Evolutionary conservation across 805 yeast species (phyloP).

Genomic region (Pachysolen tannophilus): DNA sequence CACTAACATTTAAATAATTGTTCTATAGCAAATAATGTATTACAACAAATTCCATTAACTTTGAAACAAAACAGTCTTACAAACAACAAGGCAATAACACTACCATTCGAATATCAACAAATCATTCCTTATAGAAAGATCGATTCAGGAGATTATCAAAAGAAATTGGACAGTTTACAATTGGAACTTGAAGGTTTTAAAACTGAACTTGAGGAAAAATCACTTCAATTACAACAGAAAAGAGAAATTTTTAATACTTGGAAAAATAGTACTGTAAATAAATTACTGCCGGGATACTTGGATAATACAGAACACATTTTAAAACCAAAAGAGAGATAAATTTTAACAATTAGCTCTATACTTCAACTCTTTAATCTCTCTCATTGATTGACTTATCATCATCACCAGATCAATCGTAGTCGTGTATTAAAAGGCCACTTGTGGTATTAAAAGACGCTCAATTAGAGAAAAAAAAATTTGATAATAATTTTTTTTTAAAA

Average conservation of each 20-base stretch:
- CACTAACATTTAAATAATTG: too few species aligned
- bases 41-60: constrained; percentile 8
- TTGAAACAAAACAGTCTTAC: constrained; percentile 7
- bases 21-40: constrained; percentile 2
- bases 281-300: not conserved
- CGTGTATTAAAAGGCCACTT: too few species aligned
- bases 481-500: too few species aligned
- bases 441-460: too few species aligned
- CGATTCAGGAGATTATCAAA: not conserved
- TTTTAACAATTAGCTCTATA: too few species aligned
- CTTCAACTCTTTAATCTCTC: too few species aligned
- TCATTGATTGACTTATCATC: too few species aligned
- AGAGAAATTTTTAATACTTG: not conserved
- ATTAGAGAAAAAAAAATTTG: too few species aligned
- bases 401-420: too few species aligned
- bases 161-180: not conserved
- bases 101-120: constrained; percentile 5
- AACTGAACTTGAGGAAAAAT: not conserved
- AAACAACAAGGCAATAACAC: constrained; percentile 3
- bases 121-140: not conserved
- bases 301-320: not conserved
- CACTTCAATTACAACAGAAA: not conserved
- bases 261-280: not conserved
- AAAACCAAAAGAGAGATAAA: not conserved
- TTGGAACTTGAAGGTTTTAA: not conserved